Percentiles rank a stretch among this genome's conserved stretches.
Evolutionary conservation across 2,329 filamentous ascomycete species (phyloP).

Genomic region (Thielaviopsis populi): DNA sequence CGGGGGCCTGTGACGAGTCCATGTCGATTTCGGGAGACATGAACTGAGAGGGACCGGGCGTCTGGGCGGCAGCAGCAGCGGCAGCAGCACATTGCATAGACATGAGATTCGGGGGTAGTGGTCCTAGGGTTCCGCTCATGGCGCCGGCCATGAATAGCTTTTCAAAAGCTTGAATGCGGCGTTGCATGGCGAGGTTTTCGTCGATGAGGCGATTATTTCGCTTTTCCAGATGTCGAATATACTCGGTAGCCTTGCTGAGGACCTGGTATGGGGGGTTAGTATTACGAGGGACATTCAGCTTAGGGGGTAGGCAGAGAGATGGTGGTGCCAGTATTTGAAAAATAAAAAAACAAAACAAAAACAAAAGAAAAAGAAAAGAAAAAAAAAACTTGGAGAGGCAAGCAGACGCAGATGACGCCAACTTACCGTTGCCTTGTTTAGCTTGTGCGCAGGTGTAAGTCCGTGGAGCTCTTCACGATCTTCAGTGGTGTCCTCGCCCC

Average conservation of each 20-base stretch:
- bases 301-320: neutral
- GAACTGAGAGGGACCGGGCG: slow-evolving; percentile 21
- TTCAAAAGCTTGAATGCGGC: slow-evolving; percentile 57
- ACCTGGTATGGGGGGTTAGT: slow-evolving; percentile 33
- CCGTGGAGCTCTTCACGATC: slow-evolving; percentile 72
- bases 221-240: slow-evolving; percentile 86
- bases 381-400: neutral
- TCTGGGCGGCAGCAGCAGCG: slow-evolving; percentile 9
- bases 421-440: slow-evolving; percentile 84
- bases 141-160: slow-evolving; percentile 70
- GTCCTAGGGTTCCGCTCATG: slow-evolving; percentile 45
- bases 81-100: slow-evolving; percentile 33
- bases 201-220: slow-evolving; percentile 68
- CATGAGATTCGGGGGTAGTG: slow-evolving; percentile 38
- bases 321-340: too few species aligned
- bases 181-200: slow-evolving; percentile 67
- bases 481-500: slow-evolving; percentile 52
- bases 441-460: slow-evolving; percentile 73
- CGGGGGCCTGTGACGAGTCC: slow-evolving; percentile 30
- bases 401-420: neutral
- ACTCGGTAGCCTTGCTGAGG: slow-evolving; percentile 87
- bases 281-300: neutral
- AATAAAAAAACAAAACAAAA: too few species aligned
- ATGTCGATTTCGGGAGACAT: slow-evolving; percentile 33
- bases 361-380: neutral